phyloP scores from a whole-genome alignment of 345 rosid species.

The Hevea brasiliensis region DNA sequence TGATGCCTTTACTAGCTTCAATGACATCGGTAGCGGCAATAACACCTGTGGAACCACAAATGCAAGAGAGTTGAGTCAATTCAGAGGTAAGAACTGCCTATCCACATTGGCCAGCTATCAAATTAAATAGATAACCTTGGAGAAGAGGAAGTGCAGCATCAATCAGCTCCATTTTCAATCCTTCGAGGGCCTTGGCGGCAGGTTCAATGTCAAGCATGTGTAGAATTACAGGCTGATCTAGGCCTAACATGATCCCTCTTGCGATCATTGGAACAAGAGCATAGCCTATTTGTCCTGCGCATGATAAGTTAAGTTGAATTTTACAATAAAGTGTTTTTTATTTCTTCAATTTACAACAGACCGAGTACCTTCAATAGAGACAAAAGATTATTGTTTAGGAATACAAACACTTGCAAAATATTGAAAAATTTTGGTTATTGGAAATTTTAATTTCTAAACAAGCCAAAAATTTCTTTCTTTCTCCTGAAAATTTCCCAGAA shows the following conservation, averaged over 20 bases:
- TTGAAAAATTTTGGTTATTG: background rate
- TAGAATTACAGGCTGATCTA: constrained; percentile 90
- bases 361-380: background rate
- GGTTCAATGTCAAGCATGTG: constrained; percentile 95
- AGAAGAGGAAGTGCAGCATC: constrained; percentile 95
- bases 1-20: constrained; percentile 87
- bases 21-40: constrained; percentile 85
- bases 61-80: background rate
- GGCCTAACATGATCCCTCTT: constrained; percentile 81
- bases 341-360: no score
- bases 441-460: no score
- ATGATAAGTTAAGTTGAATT: constrained; percentile 20
- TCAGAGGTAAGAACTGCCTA: background rate
- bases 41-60: constrained; percentile 52
- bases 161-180: constrained; percentile 87
- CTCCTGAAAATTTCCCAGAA: background rate
- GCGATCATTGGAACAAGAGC: constrained; percentile 97
- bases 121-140: constrained; percentile 46
- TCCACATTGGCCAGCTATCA: background rate
- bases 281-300: constrained; percentile 89
- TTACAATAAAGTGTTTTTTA: background rate
- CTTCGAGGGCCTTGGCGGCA: constrained; percentile 83
- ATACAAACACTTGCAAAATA: background rate
- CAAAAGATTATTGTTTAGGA: background rate
- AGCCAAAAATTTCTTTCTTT: background rate